Percentiles rank a stretch among this genome's conserved stretches.
phyloP scores from a whole-genome alignment of 345 rosid species.

The Eucalyptus rudis region DNA sequence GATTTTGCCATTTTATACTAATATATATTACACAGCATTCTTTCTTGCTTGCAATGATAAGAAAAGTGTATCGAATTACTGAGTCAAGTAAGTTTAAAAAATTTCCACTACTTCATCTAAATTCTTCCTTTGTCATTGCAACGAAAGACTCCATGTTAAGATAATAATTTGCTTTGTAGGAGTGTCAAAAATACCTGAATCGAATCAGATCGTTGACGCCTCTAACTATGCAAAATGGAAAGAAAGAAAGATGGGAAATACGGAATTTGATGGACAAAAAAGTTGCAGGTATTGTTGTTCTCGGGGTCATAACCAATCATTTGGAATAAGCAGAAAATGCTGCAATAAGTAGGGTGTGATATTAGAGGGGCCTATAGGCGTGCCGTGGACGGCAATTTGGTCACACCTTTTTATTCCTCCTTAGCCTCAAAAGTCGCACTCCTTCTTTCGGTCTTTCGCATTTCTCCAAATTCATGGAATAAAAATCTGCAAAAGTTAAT shows the following conservation, averaged over 20 bases:
- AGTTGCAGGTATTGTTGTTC: neutral
- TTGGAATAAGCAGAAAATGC: neutral
- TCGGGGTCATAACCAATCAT: neutral
- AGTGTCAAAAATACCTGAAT: neutral
- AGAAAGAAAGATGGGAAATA: neutral
- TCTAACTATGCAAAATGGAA: neutral
- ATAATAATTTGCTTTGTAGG: neutral
- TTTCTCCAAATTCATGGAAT: neutral
- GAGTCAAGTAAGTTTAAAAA: neutral
- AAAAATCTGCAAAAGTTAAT: neutral
- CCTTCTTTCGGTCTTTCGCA: neutral
- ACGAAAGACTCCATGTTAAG: neutral
- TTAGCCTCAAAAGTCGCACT: neutral
- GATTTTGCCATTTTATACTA: neutral
- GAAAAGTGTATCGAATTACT: neutral
- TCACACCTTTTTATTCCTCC: neutral
- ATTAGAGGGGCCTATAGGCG: neutral
- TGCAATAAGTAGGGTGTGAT: neutral
- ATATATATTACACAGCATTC: neutral
- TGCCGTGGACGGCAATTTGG: neutral
- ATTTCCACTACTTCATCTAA: neutral
- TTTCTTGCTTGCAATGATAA: neutral
- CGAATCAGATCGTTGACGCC: neutral
- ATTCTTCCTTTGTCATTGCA: fast-evolving
- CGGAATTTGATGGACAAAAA: neutral